These are phyloP conservation scores for Chaetomium fimeti DNA, from an alignment of 495 filamentous ascomycete species.

Conservation along the genomic window DNA sequence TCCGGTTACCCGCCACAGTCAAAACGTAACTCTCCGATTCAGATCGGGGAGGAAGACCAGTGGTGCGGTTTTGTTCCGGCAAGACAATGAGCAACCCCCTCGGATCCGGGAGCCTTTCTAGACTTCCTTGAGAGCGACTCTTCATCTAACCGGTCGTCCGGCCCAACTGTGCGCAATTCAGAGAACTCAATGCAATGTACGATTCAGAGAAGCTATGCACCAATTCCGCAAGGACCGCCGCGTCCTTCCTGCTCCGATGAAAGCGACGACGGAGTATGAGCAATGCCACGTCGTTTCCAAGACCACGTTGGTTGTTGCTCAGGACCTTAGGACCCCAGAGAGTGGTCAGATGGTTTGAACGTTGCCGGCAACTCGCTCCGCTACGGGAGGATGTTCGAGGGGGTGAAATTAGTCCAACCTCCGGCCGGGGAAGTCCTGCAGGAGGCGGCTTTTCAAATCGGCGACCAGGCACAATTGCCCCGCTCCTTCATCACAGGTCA, in stretches of 20 bases:
- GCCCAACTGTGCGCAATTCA: background rate
- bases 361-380: slow-evolving; percentile 8
- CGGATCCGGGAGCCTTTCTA: background rate
- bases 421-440: slow-evolving; percentile 7
- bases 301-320: background rate
- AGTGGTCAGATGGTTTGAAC: background rate
- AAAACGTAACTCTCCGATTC: background rate
- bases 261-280: background rate
- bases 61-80: background rate
- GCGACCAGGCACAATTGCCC: background rate
- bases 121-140: background rate
- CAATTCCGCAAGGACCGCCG: background rate
- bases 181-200: background rate
- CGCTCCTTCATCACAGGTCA: background rate
- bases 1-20: background rate
- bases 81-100: background rate
- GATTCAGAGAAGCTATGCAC: background rate
- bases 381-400: background rate
- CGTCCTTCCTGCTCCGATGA: background rate
- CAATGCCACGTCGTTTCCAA: background rate
- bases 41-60: background rate
- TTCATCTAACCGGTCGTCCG: background rate
- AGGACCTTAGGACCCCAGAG: background rate
- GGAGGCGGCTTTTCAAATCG: background rate
- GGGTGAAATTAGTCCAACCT: slow-evolving; percentile 5